A percentile compares a stretch with the other conserved stretches of the same genome.
Evolutionary conservation across 768 basidiomycete species (phyloP).

Genomic region (Serendipita sp.): DNA sequence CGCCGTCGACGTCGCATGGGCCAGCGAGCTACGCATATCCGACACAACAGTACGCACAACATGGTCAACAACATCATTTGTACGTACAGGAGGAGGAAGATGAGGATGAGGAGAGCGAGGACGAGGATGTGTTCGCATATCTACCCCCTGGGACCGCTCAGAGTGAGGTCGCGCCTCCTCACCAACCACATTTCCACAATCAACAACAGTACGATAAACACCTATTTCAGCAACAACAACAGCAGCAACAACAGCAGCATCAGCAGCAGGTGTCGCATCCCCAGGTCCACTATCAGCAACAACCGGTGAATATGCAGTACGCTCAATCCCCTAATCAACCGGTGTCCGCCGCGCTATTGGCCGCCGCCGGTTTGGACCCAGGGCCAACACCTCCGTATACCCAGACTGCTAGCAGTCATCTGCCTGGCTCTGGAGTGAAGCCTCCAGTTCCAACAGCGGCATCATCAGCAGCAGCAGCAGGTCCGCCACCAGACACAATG

Average conservation of each 20-base stretch:
- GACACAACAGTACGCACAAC: background rate
- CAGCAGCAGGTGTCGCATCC: background rate
- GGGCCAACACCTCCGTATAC: background rate
- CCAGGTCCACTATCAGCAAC: background rate
- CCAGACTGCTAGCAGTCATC: background rate
- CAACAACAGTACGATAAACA: background rate
- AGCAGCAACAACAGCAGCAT: background rate
- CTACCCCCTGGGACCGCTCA: constrained; percentile 6
- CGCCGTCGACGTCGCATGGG: background rate
- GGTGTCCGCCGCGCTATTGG: background rate
- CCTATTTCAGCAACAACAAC: background rate
- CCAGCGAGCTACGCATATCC: background rate
- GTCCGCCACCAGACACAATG: background rate
- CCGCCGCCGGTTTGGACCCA: background rate
- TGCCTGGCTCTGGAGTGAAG: background rate
- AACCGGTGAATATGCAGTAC: background rate
- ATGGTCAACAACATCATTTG: background rate
- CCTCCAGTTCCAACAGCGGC: background rate
- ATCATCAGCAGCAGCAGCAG: background rate
- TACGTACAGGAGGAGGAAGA: background rate
- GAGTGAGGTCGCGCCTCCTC: background rate
- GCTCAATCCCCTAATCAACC: background rate
- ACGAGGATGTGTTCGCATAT: constrained; percentile 8
- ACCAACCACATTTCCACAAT: background rate
- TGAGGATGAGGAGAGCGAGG: constrained; percentile 1